phyloP scores from a whole-genome alignment of 192 early-diverging fungal genomes.

The Entomortierella parvispora region DNA sequence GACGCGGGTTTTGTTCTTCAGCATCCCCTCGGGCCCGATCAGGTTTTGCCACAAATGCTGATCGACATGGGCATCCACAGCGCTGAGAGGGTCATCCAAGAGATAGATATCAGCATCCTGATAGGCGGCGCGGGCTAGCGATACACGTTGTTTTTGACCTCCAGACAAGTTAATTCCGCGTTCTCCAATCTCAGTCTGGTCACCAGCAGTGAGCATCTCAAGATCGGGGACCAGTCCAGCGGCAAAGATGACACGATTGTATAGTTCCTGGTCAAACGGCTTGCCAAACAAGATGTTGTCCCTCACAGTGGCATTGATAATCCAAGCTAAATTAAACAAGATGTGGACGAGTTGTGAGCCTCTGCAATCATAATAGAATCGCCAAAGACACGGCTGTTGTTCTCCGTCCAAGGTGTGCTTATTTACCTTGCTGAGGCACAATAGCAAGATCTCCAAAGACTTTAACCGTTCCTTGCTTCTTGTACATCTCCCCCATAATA shows the following conservation, averaged over 20 bases:
- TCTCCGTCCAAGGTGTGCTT: too few relatives aligned
- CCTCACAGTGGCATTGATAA: constrained; percentile 90
- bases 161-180: constrained; percentile 91
- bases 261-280: constrained; percentile 75
- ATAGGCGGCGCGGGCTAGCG: too few relatives aligned
- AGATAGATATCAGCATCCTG: too few relatives aligned
- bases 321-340: too few relatives aligned
- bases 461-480: constrained; percentile 63
- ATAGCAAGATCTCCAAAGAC: constrained; percentile 77
- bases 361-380: too few relatives aligned
- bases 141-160: constrained; percentile 87
- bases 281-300: constrained; percentile 94
- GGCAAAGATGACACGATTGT: constrained; percentile 75
- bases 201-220: constrained; percentile 84
- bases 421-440: constrained; percentile 55
- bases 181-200: constrained; percentile 93
- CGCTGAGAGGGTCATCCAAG: too few relatives aligned
- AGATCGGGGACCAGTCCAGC: constrained; percentile 88
- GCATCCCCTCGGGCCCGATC: constrained; percentile 84
- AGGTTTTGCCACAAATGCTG: constrained; percentile 87
- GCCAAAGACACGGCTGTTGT: too few relatives aligned
- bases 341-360: too few relatives aligned
- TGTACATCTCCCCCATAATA: constrained; percentile 91
- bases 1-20: constrained; percentile 82
- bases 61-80: constrained; percentile 74